These are phyloP conservation scores for Scenedesmus sp. DNA, from an alignment of 163 green algal species.

Conservation along the genomic window DNA sequence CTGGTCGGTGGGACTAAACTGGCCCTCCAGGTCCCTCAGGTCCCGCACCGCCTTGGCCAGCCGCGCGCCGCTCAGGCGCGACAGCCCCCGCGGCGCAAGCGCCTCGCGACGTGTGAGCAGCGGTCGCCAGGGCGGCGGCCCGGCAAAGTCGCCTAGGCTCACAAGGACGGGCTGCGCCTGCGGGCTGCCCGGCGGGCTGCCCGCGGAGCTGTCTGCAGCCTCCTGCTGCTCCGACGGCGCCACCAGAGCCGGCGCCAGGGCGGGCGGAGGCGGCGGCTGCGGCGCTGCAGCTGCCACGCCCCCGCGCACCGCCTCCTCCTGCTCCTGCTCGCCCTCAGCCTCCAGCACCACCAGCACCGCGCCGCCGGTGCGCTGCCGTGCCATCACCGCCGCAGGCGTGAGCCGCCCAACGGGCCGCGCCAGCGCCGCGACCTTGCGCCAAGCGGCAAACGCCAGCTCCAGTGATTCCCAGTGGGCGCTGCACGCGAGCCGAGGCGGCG, in stretches of 20 bases:
- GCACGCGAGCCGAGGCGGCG: too few species aligned
- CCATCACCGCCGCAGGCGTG: too few species aligned
- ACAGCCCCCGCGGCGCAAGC: neutral
- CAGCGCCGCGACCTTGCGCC: constrained; percentile 30
- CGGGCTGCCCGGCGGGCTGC: too few species aligned
- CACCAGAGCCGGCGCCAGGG: too few species aligned
- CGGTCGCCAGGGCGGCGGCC: constrained; percentile 32
- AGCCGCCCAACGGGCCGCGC: neutral
- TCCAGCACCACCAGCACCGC: too few species aligned
- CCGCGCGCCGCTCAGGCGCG: neutral
- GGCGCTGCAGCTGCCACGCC: too few species aligned
- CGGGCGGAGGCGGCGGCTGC: too few species aligned
- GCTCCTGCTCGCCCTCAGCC: too few species aligned
- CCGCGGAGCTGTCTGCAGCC: too few species aligned
- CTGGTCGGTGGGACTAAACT: constrained; percentile 31
- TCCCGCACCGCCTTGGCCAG: constrained; percentile 12
- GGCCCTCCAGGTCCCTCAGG: constrained; percentile 49
- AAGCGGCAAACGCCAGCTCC: constrained; percentile 56
- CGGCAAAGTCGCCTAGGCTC: constrained; percentile 49
- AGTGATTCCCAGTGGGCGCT: constrained; percentile 31
- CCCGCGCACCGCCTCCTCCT: too few species aligned
- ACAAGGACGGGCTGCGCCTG: constrained; percentile 49
- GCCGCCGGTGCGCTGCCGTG: too few species aligned
- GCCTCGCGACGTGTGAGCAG: constrained; percentile 5
- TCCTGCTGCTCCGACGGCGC: too few species aligned